Conservation (phyloP, 2,329 filamentous ascomycete species). For the Diplodia seriata region DNA sequence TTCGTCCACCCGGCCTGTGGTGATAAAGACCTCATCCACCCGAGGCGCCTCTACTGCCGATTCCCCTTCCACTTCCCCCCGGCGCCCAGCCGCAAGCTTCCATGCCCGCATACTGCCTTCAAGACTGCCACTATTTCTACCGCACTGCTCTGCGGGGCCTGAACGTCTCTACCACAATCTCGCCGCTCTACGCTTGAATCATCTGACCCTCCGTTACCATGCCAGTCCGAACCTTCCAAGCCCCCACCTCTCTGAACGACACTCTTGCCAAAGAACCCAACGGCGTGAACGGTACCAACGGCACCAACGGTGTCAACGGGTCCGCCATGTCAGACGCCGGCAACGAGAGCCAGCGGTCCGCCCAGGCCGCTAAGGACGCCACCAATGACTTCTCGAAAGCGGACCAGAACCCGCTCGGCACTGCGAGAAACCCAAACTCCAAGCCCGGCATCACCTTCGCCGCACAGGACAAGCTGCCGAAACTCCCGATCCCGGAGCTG, state of each 20-base stretch:
- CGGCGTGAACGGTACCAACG: conserved; percentile 39
- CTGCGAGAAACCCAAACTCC: conserved; percentile 60
- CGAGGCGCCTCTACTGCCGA: conserved; percentile 17
- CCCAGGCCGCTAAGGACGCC: conserved; percentile 62
- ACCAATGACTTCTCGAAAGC: conserved; percentile 56
- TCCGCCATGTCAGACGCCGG: conserved; percentile 48
- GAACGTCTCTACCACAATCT: conserved; percentile 80
- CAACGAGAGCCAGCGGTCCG: conserved; percentile 50
- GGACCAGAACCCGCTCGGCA: conserved; percentile 55
- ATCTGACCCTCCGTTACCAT: conserved; percentile 59
- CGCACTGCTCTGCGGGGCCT: conserved; percentile 86
- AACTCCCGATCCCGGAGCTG: conserved; percentile 90
- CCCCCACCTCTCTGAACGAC: conserved; percentile 75
- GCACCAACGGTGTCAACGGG: conserved; percentile 46
- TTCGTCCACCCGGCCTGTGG: conserved; percentile 20
- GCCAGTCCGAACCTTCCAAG: conserved; percentile 73
- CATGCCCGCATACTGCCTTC: conserved; percentile 82
- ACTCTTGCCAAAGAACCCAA: conserved; percentile 59
- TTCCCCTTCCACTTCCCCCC: not conserved
- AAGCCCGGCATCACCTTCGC: conserved; percentile 85
- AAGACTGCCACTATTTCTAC: conserved; percentile 94
- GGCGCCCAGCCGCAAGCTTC: conserved; percentile 45
- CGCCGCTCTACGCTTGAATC: conserved; percentile 73
- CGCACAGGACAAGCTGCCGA: conserved; percentile 85
- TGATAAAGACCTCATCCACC: conserved; percentile 18